Percentiles rank a stretch among this genome's conserved stretches.
These are phyloP conservation scores for Rhododendron ferrugineum DNA, from an alignment of 148 eudicot species.

Conservation along the genomic window DNA sequence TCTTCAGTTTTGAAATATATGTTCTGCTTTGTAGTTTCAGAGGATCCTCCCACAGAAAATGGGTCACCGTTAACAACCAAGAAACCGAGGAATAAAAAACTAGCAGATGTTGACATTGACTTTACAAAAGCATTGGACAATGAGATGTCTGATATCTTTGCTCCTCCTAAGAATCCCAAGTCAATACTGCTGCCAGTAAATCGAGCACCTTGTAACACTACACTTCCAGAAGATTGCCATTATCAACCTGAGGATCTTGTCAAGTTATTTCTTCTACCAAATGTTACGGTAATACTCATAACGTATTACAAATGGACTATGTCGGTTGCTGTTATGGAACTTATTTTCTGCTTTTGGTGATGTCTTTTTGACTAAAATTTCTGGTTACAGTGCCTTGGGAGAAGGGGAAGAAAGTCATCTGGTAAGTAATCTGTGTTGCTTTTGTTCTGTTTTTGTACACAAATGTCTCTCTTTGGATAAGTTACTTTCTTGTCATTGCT, in stretches of 20 bases:
- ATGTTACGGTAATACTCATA: constrained; percentile 55
- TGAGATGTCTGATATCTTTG: constrained; percentile 50
- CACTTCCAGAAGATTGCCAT: constrained; percentile 96
- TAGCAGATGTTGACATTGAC: constrained; percentile 62
- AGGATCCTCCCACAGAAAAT: constrained; percentile 36
- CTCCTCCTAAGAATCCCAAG: constrained; percentile 84
- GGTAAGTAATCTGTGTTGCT: constrained; percentile 34
- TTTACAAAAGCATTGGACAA: constrained; percentile 52
- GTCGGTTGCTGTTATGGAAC: neutral
- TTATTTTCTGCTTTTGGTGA: neutral
- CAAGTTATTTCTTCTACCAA: constrained; percentile 81
- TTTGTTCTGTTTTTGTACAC: neutral
- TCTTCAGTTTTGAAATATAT: neutral
- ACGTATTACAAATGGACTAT: neutral
- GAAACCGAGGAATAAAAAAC: constrained; percentile 52
- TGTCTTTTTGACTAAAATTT: constrained; percentile 22
- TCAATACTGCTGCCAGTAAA: constrained; percentile 75
- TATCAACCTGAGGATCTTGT: constrained; percentile 97
- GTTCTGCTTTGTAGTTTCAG: constrained; percentile 32
- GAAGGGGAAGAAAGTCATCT: constrained; percentile 51
- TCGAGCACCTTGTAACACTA: constrained; percentile 56
- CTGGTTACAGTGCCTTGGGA: constrained; percentile 80
- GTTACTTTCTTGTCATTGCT: neutral
- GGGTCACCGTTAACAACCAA: constrained; percentile 38
- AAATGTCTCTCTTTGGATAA: neutral